These are phyloP conservation scores for Penicillium expansum DNA, from an alignment of 2,329 filamentous ascomycete genomes.

Conservation along the genomic window DNA sequence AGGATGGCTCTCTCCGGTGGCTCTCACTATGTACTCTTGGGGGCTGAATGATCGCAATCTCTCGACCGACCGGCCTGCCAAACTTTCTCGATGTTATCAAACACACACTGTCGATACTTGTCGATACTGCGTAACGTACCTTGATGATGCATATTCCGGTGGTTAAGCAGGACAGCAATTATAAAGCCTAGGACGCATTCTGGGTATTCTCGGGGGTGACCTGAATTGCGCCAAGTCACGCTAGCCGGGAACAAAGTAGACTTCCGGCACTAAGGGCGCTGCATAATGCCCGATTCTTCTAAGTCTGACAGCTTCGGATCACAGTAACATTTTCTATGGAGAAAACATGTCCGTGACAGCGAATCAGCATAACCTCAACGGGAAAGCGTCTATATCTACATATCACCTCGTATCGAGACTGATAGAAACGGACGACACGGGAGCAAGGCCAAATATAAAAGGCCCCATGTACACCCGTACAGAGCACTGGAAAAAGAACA, in stretches of 20 bases:
- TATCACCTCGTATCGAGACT: not conserved
- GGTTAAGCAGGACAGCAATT: not conserved
- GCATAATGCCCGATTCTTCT: not conserved
- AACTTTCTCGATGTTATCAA: not conserved
- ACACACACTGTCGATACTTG: too few relatives aligned
- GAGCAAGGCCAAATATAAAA: not conserved
- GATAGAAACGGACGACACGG: not conserved
- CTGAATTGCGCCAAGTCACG: not conserved
- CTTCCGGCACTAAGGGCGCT: not conserved
- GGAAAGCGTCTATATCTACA: not conserved
- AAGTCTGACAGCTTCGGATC: not conserved
- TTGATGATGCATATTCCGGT: not conserved
- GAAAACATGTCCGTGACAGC: not conserved
- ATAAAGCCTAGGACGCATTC: not conserved
- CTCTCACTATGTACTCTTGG: not conserved
- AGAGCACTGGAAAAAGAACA: not conserved
- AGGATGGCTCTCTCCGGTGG: not conserved
- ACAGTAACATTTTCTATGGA: not conserved
- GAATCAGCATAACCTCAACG: not conserved
- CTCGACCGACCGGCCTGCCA: not conserved
- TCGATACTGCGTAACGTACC: not conserved
- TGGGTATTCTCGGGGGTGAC: not conserved
- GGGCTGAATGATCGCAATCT: not conserved
- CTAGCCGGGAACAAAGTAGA: not conserved
- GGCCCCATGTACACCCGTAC: not conserved